These are phyloP conservation scores for Kluyveromyces nonfermentans DNA, from an alignment of 805 yeast genomes.

Conservation along the genomic window DNA sequence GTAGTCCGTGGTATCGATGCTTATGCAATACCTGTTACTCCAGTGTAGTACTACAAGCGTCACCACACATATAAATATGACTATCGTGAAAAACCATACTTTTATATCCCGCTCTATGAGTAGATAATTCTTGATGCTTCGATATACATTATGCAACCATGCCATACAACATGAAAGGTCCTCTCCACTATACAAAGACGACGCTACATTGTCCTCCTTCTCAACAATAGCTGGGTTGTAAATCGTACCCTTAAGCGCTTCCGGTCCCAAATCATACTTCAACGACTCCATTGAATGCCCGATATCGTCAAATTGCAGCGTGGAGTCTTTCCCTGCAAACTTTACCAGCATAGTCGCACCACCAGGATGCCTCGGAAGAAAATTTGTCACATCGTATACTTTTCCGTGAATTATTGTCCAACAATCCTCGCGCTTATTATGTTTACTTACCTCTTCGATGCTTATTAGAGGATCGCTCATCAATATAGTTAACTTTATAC, in stretches of 20 bases:
- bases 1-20: constrained; percentile 2
- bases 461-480: constrained; percentile 3
- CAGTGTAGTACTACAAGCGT: neutral
- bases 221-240: neutral
- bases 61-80: constrained; percentile 2
- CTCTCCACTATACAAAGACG: neutral
- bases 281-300: constrained; percentile 27
- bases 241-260: constrained; percentile 38
- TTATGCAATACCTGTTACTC: neutral
- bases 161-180: neutral
- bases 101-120: neutral
- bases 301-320: constrained; percentile 19
- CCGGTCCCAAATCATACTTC: constrained; percentile 37
- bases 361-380: constrained; percentile 29
- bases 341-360: constrained; percentile 18
- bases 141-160: neutral
- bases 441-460: constrained; percentile 12
- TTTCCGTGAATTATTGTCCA: constrained; percentile 19
- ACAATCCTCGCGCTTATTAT: constrained; percentile 12
- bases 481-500: neutral
- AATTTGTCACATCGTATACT: constrained; percentile 16
- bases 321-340: constrained; percentile 21
- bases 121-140: neutral
- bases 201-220: neutral
- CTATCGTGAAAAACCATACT: constrained; percentile 1